Base-by-base conservation (phyloP, 208 protist genomes). In the Porcisia hertigi region DNA sequence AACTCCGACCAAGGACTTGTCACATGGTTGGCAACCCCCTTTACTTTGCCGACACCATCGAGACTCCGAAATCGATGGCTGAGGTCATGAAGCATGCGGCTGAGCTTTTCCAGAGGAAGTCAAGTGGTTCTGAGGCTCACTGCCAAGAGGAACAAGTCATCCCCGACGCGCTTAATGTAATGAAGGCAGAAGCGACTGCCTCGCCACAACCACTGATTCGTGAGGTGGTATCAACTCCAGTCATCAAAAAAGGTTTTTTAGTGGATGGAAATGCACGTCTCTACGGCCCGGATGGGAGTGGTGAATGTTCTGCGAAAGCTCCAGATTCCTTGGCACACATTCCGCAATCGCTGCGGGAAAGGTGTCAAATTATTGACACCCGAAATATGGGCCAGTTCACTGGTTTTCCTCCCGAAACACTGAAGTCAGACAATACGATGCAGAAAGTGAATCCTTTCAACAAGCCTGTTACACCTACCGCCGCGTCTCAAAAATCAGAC, bases 171-270 rank as follows among this genome's bases (percentile, higher is more conserved):
- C 47, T 86, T 23, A 66, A 81, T 30, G 9, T 67, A 64, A 57
- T 30, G 41, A 73, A 54, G 18, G 47, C 23, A 16, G 62, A 76
- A 34, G 34, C 5, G 14, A 64, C 80, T 23, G 75, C 49, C 30
- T 73, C 49, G n/a, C 83, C 69, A 23, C 57, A 81, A 39, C 84
- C 89, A 20, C 73, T 93, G 5, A 85, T 96, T 25, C 84, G 77
- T 34, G 92, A 96, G 64, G 82, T 96, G 66, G 78, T 88, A 34
- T 12, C 75, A 39, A 76, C 77, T 23, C 81, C 63, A 20, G 89
- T 85, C 20, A 88, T 96, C 62, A 83, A 86, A 60, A 95, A 93
- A 71, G 93, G 93, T 0, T 97, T 97, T 73, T 75, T 95, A 16
- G 66, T 75, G n/a, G 20, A 74, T 25, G 39, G 70, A n/a, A n/a